These are phyloP conservation scores for Prunus dulcis DNA, from an alignment of 306 rosid genomes.

Conservation along the genomic window DNA sequence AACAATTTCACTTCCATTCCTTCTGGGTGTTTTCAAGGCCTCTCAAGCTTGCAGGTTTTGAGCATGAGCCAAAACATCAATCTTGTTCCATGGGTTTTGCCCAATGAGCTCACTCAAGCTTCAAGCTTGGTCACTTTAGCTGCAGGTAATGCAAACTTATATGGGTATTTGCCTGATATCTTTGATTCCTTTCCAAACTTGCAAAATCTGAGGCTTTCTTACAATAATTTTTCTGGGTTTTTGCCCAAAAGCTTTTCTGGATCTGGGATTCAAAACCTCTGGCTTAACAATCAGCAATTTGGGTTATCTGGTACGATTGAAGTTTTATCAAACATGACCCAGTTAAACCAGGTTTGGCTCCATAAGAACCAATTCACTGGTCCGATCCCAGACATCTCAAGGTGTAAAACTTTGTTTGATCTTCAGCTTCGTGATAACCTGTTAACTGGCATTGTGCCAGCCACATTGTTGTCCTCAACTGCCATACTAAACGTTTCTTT, in stretches of 20 bases:
- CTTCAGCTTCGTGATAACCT: slow-evolving; percentile 70
- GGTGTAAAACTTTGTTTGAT: slow-evolving; percentile 42
- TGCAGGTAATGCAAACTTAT: slow-evolving; percentile 32
- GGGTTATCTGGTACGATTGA: slow-evolving; percentile 60
- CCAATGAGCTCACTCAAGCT: slow-evolving; percentile 44
- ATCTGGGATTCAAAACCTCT: slow-evolving; percentile 45
- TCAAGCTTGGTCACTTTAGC: slow-evolving; percentile 33
- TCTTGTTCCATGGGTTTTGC: slow-evolving; percentile 51
- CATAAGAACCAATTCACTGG: slow-evolving; percentile 66
- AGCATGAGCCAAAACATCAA: slow-evolving; percentile 35
- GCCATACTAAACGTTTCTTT: slow-evolving; percentile 45
- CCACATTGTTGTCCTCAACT: slow-evolving; percentile 31
- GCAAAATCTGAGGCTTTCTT: slow-evolving; percentile 55
- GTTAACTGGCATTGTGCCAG: slow-evolving; percentile 62
- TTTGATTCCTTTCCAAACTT: slow-evolving; percentile 47
- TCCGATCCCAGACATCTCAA: slow-evolving; percentile 59
- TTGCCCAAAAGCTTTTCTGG: slow-evolving; percentile 52
- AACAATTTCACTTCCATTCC: slow-evolving; percentile 67
- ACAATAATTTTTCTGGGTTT: slow-evolving; percentile 66
- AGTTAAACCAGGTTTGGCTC: slow-evolving; percentile 67
- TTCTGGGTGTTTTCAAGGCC: slow-evolving; percentile 32
- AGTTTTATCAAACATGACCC: slow-evolving; percentile 53
- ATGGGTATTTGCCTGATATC: slow-evolving; percentile 55
- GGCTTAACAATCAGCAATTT: slow-evolving; percentile 71
- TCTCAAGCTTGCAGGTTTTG: slow-evolving; percentile 42